Evolutionary conservation across 2,329 filamentous ascomycete genomes (phyloP).

Genomic region (Talaromyces sp.): DNA sequence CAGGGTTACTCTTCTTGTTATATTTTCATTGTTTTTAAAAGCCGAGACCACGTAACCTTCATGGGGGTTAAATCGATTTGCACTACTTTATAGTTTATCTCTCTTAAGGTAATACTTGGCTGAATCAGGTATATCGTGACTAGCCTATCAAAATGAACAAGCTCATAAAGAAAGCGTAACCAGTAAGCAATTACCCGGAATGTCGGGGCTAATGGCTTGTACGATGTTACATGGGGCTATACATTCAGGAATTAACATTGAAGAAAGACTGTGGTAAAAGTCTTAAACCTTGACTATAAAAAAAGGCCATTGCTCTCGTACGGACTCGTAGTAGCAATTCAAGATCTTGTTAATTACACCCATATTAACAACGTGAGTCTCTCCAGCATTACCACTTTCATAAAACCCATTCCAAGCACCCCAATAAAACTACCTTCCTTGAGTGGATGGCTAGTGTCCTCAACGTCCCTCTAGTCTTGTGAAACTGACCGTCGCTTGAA

Average conservation of each 20-base stretch:
- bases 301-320: not conserved
- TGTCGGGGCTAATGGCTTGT: not conserved
- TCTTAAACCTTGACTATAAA: not conserved
- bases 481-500: not conserved
- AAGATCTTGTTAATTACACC: not conserved
- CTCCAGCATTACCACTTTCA: not conserved
- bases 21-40: not conserved
- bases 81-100: not conserved
- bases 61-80: not conserved
- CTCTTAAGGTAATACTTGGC: not conserved
- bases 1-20: not conserved
- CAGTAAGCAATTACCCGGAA: not conserved
- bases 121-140: not conserved
- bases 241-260: not conserved
- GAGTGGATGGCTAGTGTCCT: not conserved
- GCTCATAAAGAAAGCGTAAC: not conserved
- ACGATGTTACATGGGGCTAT: not conserved
- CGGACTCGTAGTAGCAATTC: no score
- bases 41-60: not conserved
- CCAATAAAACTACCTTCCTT: not conserved
- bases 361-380: not conserved
- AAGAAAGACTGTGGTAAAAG: not conserved
- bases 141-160: not conserved
- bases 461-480: not conserved
- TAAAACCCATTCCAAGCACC: not conserved